These are phyloP conservation scores for Fusarium sp. DNA, from an alignment of 2,329 filamentous ascomycete species.

Conservation along the genomic window DNA sequence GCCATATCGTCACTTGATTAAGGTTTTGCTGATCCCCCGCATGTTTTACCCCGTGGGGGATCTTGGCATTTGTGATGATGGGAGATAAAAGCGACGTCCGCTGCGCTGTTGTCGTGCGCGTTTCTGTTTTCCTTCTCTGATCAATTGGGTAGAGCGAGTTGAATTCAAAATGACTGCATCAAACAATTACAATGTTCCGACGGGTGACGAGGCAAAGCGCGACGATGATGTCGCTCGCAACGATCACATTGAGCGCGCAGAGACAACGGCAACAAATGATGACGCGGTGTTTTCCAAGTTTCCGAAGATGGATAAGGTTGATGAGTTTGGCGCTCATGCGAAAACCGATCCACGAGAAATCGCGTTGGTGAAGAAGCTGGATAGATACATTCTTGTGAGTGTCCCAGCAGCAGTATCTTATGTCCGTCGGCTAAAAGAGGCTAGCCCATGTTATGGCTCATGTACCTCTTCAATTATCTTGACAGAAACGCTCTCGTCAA, in stretches of 20 bases:
- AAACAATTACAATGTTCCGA: rapidly evolving
- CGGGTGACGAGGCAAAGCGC: not conserved
- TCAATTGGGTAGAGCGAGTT: not conserved
- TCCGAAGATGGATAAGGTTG: constrained; percentile 36
- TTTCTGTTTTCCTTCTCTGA: rapidly evolving
- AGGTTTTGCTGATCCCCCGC: constrained; percentile 22
- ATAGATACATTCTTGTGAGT: constrained; percentile 33
- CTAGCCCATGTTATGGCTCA: constrained; percentile 50
- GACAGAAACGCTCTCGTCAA: constrained; percentile 67
- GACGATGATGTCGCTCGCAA: not conserved
- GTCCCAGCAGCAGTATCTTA: too few species aligned
- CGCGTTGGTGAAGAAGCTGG: constrained; percentile 34
- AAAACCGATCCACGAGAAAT: constrained; percentile 40
- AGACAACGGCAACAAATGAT: constrained; percentile 14
- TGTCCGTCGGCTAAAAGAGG: not conserved
- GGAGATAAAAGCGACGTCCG: not conserved
- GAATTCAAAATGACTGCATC: not conserved
- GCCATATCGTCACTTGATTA: constrained; percentile 8
- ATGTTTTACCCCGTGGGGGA: constrained; percentile 21
- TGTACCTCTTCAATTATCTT: constrained; percentile 56
- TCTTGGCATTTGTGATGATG: not conserved
- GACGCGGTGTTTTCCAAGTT: constrained; percentile 29
- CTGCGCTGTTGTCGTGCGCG: not conserved
- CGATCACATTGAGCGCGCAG: constrained; percentile 28
- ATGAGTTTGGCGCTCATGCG: constrained; percentile 37